Base-by-base conservation (phyloP, 495 filamentous ascomycete species). In the Penicillium odoratum region DNA sequence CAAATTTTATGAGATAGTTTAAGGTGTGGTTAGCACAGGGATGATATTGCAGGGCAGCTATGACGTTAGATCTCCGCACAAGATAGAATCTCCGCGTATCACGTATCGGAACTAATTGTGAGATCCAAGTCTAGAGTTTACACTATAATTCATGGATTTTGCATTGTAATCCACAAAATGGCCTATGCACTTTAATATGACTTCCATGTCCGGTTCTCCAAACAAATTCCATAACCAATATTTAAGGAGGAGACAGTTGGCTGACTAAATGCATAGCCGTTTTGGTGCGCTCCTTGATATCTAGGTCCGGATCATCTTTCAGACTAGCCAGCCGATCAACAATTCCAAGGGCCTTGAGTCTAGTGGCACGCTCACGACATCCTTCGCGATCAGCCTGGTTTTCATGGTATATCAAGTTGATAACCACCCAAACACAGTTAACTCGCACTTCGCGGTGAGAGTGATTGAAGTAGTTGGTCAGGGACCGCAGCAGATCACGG, bases 211-310 rank as follows among this genome's bases (percentile, higher is more conserved):
- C 34, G 40, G 1, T 18, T 26, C 51, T 49, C 13, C 44, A n/a
- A 21, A n/a, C 38, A 46, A 13, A 38, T 38, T 7, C 36, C 29
- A 42, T 13, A 43, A 47, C n/a, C 49, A 30, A 36, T 40, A 50
- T 29, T 30, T 16, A 30, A 43, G 51, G 8, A 30, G 8, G 8
- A 30, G 8, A 16, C 11, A 48, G 16, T 34, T 34, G 28, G 47
- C 65, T 72, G 71, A 96, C 76, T 66, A 92, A 84, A 74, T 83
- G 84, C 7, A 87, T 68, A 6, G 89, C 93, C 45, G 83, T 88
- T 75, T 90, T 96, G 9, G 88, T 91, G 50, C 90, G 76, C 73
- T 98, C 91, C 52, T 85, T 79, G 9, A 95, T 87, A 72, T 96
- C 92, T 56, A 92, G 68, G 62, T 95, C 91, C n/a, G 73, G 70